Conservation (phyloP, 495 filamentous ascomycete species). For the Tuber brumale region DNA sequence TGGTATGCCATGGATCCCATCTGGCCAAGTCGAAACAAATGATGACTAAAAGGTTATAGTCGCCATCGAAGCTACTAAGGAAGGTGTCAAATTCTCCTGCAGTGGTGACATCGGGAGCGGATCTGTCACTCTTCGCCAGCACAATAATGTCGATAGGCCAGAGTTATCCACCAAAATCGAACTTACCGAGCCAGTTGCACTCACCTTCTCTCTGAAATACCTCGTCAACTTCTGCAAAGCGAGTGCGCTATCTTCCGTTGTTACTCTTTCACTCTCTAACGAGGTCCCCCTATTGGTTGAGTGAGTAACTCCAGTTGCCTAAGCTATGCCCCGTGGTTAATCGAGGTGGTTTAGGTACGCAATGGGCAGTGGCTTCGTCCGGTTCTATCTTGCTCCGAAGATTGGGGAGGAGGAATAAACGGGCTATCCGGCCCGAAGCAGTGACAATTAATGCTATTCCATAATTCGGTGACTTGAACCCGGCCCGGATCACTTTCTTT, state of each 20-base stretch:
- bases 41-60: constrained; percentile 50
- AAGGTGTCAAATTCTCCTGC: constrained; percentile 94
- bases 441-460: not conserved
- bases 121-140: constrained; percentile 79
- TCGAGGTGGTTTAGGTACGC: constrained; percentile 50
- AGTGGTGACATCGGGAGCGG: constrained; percentile 93
- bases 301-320: constrained; percentile 24
- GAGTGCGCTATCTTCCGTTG: constrained; percentile 67
- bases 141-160: constrained; percentile 87
- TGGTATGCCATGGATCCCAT: constrained; percentile 51
- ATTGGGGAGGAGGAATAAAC: constrained; percentile 86
- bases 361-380: constrained; percentile 75
- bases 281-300: constrained; percentile 96
- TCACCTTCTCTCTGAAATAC: constrained; percentile 99
- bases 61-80: constrained; percentile 91
- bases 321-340: not conserved
- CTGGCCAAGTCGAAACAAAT: not conserved
- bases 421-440: not conserved
- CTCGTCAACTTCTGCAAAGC: constrained; percentile 99
- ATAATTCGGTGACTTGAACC: not conserved
- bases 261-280: constrained; percentile 87
- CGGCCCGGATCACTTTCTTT: not conserved
- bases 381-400: constrained; percentile 99
- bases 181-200: constrained; percentile 81
- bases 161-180: constrained; percentile 78